Evolutionary conservation across 2,329 filamentous ascomycete genomes (phyloP), one percentile per base, ranked within the genome.

Genomic region (Colletotrichum higginsianum): DNA sequence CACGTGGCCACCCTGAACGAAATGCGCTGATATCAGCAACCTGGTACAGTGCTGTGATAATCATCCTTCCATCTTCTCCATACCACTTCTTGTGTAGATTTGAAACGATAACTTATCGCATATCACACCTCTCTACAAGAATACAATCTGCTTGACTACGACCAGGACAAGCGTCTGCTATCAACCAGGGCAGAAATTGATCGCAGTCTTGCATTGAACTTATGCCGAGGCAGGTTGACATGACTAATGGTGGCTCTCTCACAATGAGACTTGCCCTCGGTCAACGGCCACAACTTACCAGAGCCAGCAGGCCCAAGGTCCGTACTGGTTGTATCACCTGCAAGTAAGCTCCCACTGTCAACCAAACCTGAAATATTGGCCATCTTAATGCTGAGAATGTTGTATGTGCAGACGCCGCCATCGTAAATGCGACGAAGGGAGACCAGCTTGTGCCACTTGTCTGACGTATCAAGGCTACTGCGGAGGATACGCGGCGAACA

Each of bases 391-490:
- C 13, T 50, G 35, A 26, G 50, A 9, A 26, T n/a, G 23, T 50
- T 1, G 0, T 7, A 7, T 4, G 3, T 23, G 21, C 11, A 72
- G 69, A 8, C 64, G 56, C 18, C 68, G 68, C 5, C 68, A 35
- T 35, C 49, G 23, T 5, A 71, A 71, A 2, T 71, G 68, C 3
- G 64, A 71, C n/a, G 68, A 71, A 42, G 46, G 35, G 16, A 71
- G 44, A 26, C 68, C 68, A 0, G 64, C 68, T 5, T 71, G 68
- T 15, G 42, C 38, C 16, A 26, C 50, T 5, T 71, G 68, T 35
- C 50, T 71, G 35, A 71, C 67, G n/a, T 71, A 67, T 8, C 26
- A 56, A 2, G 68, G 68, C 23, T 55, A 57, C 21, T 71, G 68
- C 2, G 15, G 21, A 18, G 64, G 68, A 11, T 71, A 71, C 52